These are phyloP conservation scores for Brettanomyces custersianus DNA, from an alignment of 805 yeast genomes.

Conservation along the genomic window DNA sequence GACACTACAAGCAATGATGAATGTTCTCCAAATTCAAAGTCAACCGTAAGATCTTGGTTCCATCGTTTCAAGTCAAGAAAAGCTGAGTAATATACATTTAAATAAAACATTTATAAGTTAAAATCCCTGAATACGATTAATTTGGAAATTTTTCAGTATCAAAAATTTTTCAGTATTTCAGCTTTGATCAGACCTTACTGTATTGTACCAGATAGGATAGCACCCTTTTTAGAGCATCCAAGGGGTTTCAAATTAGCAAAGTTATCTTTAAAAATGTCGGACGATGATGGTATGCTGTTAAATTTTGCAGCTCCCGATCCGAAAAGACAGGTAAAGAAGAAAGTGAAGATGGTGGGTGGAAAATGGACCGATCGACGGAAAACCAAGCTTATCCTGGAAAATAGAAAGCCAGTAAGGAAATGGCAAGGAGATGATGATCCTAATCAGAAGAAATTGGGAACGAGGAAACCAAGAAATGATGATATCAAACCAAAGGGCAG, in stretches of 20 bases:
- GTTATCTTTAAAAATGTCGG: background rate
- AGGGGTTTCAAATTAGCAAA: background rate
- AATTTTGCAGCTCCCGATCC: conserved; percentile 44
- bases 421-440: background rate
- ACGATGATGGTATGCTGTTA: conserved; percentile 65
- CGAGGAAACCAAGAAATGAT: conserved; percentile 21
- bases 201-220: no score
- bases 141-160: no score
- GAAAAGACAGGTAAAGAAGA: conserved; percentile 15
- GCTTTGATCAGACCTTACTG: no score
- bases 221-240: no score
- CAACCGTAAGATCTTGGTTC: no score
- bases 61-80: no score
- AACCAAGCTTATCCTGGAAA: conserved; percentile 29
- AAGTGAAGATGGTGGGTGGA: conserved; percentile 44
- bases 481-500: background rate
- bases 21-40: no score
- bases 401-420: background rate
- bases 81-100: no score
- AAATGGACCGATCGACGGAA: conserved; percentile 76
- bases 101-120: no score
- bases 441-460: conserved; percentile 24
- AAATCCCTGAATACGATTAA: no score
- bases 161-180: no score
- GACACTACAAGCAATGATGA: no score